Evolutionary conservation across 2,329 filamentous ascomycete genomes (phyloP).

Genomic region (Clarireedia homoeocarpa): DNA sequence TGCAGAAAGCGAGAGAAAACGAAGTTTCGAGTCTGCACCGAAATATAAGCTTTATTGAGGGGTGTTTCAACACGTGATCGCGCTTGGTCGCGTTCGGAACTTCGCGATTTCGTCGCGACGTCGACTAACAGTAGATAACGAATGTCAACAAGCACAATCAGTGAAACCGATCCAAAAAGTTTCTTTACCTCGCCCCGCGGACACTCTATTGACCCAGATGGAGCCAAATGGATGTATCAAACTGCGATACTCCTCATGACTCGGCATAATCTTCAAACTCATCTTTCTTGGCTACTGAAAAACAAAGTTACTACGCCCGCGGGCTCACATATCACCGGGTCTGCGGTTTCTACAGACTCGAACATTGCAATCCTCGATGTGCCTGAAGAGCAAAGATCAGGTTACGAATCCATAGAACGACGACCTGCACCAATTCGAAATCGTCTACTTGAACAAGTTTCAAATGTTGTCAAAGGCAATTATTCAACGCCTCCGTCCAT

Average conservation of each 20-base stretch:
- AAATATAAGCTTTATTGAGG: too few species aligned
- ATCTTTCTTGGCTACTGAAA: constrained; percentile 30
- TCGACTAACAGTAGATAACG: background rate
- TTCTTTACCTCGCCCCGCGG: background rate
- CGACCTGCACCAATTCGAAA: constrained; percentile 11
- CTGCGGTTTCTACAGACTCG: constrained; percentile 4
- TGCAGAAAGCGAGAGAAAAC: too few species aligned
- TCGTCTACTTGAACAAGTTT: constrained; percentile 10
- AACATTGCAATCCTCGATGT: background rate
- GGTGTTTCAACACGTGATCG: background rate
- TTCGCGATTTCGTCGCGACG: background rate
- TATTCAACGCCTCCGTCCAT: constrained; percentile 19
- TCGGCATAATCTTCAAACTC: constrained; percentile 29
- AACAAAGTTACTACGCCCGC: constrained; percentile 22
- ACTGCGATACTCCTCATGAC: constrained; percentile 27
- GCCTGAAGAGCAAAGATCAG: constrained; percentile 11
- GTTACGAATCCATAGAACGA: constrained; percentile 5
- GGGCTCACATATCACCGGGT: constrained; percentile 10
- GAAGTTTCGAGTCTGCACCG: too few species aligned
- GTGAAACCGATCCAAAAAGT: background rate
- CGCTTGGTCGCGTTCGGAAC: background rate
- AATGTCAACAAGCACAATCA: background rate
- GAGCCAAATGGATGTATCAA: constrained; percentile 13
- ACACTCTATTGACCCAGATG: constrained; percentile 16
- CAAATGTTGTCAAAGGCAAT: constrained; percentile 19